Evolutionary conservation across 495 filamentous ascomycete genomes (phyloP), one percentile per base, ranked within the genome.

Genomic region (Neurospora tetrasperma): DNA sequence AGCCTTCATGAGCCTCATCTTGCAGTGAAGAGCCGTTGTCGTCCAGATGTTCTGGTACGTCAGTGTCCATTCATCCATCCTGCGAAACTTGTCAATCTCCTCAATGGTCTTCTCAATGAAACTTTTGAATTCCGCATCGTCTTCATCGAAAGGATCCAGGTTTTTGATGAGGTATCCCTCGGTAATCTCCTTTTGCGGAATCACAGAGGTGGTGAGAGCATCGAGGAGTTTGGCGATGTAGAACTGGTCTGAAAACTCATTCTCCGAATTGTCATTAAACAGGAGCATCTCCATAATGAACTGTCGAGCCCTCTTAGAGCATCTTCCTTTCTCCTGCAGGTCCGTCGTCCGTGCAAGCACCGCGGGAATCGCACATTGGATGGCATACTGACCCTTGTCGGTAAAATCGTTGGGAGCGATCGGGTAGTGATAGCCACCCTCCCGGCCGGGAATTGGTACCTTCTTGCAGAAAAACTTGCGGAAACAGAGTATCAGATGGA

Each of bases 21-120:
- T 89, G 80, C 92, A 94, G n/a, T 91, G 86, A 27, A 98, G 82
- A 4, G 94, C 93, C 7, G 94, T 91, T 43, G 87, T 86, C 1
- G 96, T 93, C 79, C 94, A 94, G 71, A 97, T 86, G 75, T 98
- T 99, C 71, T 97, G 93, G 80, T 91, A 97, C 0, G 94, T 96
- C 42, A 90, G 88, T 0, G 91, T 92, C 90, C 94, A 98, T 81
- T 98, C 94, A 76, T 99, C 96, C 86, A 96, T 93, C 62, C 95
- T 89, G 69, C 94, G 88, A 77, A 95, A 93, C 70, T 96, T 88
- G 72, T 97, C 93, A 66, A 99, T 93, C 79, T 97, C 94, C 44
- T 91, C 90, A 18, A 97, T 80, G 3, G 91, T 91, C 62, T 88
- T 86, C 54, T 88, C 87, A 72, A 92, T 88, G 48, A 96, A 90